A percentile compares a stretch with the other conserved stretches of the same genome.
Conservation (phyloP, 2,329 filamentous ascomycete genomes). For the Colletotrichum sp. region DNA sequence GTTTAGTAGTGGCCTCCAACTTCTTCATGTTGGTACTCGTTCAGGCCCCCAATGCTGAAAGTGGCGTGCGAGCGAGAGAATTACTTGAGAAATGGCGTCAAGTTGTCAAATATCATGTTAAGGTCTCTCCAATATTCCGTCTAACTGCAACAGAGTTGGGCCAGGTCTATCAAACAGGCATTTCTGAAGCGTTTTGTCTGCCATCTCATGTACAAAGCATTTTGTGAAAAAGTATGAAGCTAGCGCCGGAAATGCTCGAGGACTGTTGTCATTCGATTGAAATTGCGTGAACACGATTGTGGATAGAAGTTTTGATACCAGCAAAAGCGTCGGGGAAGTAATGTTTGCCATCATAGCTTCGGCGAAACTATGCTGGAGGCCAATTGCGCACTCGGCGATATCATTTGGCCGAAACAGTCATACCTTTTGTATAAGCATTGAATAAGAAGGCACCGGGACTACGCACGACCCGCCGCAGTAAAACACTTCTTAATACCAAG, state of each 20-base stretch:
- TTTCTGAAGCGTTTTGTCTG: neutral
- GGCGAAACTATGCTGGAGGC: neutral
- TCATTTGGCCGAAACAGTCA: neutral
- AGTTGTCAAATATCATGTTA: neutral
- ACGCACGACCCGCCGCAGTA: fast-evolving
- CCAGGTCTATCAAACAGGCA: neutral
- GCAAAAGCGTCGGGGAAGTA: neutral
- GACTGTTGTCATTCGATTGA: no score
- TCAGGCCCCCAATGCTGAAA: neutral
- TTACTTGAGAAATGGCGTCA: neutral
- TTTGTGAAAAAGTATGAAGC: no score
- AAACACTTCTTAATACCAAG: fast-evolving
- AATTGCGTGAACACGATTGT: no score
- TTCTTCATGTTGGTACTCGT: neutral
- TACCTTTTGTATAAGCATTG: neutral
- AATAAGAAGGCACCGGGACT: fast-evolving
- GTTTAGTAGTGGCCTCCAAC: neutral
- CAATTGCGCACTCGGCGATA: neutral
- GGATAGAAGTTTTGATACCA: no score
- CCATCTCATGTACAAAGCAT: neutral
- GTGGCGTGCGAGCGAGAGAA: neutral
- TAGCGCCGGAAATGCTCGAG: no score
- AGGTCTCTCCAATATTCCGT: neutral
- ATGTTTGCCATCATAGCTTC: fast-evolving
- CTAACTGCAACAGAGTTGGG: neutral